Percentiles rank a stretch among this genome's conserved stretches.
phyloP scores from a whole-genome alignment of 2,329 filamentous ascomycete species.

The Chalaropsis ovoidea region DNA sequence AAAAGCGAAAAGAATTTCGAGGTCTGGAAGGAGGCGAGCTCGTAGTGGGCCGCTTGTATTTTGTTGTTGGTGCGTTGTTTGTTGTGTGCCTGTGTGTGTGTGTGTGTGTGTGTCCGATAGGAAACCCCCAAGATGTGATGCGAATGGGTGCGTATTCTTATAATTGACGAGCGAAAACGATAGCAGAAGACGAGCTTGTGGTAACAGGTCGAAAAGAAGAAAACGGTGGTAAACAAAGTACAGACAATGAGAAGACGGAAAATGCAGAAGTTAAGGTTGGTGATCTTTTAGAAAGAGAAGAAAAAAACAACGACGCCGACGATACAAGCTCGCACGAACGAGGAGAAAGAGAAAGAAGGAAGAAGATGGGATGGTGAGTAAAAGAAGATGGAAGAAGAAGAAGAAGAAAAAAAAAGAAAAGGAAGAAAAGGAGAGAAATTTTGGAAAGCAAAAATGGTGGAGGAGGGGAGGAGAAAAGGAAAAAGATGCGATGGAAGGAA shows the following conservation, averaged over 20 bases:
- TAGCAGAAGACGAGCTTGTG: constrained; percentile 11
- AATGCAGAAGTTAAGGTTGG: constrained; percentile 26
- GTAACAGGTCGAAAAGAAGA: constrained; percentile 23
- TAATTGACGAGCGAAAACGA: constrained; percentile 19
- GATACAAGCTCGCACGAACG: constrained; percentile 30
- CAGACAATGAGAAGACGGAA: constrained; percentile 26
- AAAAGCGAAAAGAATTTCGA: constrained; percentile 11
- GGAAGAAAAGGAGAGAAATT: constrained; percentile 29
- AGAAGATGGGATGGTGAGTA: constrained; percentile 31
- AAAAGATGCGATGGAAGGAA: constrained; percentile 19
- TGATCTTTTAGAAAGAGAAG: constrained; percentile 28
- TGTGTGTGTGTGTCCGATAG: constrained; percentile 13
- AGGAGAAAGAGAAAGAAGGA: constrained; percentile 32
- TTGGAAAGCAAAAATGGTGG: constrained; percentile 26
- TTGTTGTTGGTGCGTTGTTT: constrained; percentile 17
- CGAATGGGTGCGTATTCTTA: constrained; percentile 18
- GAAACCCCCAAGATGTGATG: constrained; percentile 8
- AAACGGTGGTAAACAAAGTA: constrained; percentile 27
- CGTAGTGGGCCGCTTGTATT: constrained; percentile 20
- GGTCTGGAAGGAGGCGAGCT: constrained; percentile 16
- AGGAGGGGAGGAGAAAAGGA: constrained; percentile 30
- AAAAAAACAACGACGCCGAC: constrained; percentile 30
- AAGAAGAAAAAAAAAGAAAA: constrained; percentile 31
- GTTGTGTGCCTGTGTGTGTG: background rate
- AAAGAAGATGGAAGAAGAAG: constrained; percentile 30